Evolutionary conservation across 164 flowering plant genomes (phyloP), one percentile per base, ranked within the genome.

Genomic region (Dillenia turbinata): DNA sequence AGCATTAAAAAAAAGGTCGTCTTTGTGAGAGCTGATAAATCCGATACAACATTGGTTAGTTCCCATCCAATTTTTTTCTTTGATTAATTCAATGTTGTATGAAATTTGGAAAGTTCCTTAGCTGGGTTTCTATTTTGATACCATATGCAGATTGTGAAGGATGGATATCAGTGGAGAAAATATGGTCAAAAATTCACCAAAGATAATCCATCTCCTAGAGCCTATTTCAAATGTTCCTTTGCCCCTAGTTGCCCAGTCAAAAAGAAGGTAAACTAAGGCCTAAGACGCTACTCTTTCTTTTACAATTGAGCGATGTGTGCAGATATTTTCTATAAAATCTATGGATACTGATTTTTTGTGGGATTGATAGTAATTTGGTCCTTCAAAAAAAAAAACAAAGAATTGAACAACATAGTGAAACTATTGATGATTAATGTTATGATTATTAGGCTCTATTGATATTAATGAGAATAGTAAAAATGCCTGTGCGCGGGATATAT

Each of bases 161-260:
- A 85, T 76, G 90, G 87, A 49, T 79, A 78, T 62, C 87, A 85
- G 67, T 85, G 90, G 90, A 79, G 87, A 59, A 85, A 85, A 70
- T 85, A 85, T 57, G 90, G 90, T 2, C 90, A 85, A 57, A 85
- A 83, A 70, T 82, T 83, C 12, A 85, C 87, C 0, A 79, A 81
- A 63, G 87, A 85, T 50, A 85, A 83, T 61, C 90, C 85, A 15
- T 85, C 73, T 46, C 90, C 90, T 10, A 74, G 87, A 61, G 90
- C 90, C 62, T 85, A 85, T 61, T 85, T 76, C 74, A 83, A 68
- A 70, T 85, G 87, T 68, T 83, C 90, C 11, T 79, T 74, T 66
- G 84, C 85, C 9, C 90, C 90, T 11, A 66, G 54, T 9, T 85
- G 90, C 66, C 84, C 83, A 0, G 87, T 85, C 52, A 85, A 83